phyloP scores from a whole-genome alignment of 2,329 filamentous ascomycete species.

The Aspergillus phoenicis region DNA sequence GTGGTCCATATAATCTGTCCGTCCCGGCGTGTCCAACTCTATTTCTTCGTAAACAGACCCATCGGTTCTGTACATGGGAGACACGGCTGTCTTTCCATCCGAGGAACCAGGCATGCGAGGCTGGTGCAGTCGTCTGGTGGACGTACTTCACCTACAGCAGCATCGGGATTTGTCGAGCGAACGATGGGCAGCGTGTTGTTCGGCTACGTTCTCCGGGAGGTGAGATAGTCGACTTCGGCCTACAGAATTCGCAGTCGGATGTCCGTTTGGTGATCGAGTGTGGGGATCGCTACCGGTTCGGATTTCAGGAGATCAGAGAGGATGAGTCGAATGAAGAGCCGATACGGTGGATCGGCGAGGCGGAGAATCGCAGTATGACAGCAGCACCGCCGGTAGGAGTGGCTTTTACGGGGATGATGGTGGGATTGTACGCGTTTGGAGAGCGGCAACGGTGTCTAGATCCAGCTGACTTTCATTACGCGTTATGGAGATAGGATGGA shows the following conservation, averaged over 20 bases:
- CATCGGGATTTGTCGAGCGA: slow-evolving; percentile 41
- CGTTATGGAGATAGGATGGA: slow-evolving; percentile 14
- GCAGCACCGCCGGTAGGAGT: slow-evolving; percentile 40
- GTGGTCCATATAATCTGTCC: slow-evolving; percentile 55
- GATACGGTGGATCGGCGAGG: slow-evolving; percentile 30
- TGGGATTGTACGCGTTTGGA: slow-evolving; percentile 51
- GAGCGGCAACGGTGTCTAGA: slow-evolving; percentile 43
- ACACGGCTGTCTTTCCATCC: slow-evolving; percentile 53
- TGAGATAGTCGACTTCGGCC: slow-evolving; percentile 12
- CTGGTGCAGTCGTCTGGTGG: slow-evolving; percentile 59
- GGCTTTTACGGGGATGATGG: slow-evolving; percentile 50
- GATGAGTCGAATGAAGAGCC: not conserved
- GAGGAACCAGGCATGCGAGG: slow-evolving; percentile 49
- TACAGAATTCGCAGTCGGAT: slow-evolving; percentile 18
- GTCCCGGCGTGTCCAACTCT: slow-evolving; percentile 56
- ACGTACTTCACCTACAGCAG: slow-evolving; percentile 52
- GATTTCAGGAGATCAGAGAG: slow-evolving; percentile 24
- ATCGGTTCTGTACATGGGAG: slow-evolving; percentile 47
- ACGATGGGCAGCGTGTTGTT: slow-evolving; percentile 24
- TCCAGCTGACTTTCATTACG: slow-evolving; percentile 48
- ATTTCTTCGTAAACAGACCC: slow-evolving; percentile 58
- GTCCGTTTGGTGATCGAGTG: slow-evolving; percentile 35
- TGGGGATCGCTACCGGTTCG: slow-evolving; percentile 34
- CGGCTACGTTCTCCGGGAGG: slow-evolving; percentile 30
- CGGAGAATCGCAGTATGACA: slow-evolving; percentile 39